Conservation (phyloP, 208 protist species). For the Balamuthia mandrillaris region DNA sequence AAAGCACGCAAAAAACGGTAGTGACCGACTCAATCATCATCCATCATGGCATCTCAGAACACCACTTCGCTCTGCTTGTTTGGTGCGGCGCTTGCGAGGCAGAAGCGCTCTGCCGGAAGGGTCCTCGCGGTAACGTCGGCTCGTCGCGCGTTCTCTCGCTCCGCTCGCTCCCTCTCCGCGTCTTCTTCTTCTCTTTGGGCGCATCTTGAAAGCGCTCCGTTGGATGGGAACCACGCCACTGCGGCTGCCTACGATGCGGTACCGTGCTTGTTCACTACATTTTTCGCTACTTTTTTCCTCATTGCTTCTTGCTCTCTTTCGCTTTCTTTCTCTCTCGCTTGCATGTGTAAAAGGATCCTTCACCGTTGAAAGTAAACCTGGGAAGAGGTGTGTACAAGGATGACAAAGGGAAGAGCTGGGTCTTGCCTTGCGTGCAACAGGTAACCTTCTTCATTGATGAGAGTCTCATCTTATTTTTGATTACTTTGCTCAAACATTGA, state of each 20-base stretch:
- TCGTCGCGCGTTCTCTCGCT: no score
- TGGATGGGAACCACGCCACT: slow-evolving; percentile 32
- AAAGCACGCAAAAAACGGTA: no score
- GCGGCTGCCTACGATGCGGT: slow-evolving; percentile 34
- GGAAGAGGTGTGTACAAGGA: slow-evolving; percentile 40
- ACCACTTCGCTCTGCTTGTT: no score
- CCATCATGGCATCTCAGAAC: no score
- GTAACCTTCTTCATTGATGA: neutral
- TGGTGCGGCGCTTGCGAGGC: no score
- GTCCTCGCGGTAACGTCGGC: no score
- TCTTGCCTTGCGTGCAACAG: slow-evolving; percentile 33
- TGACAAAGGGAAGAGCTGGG: slow-evolving; percentile 46
- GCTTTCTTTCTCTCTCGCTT: neutral
- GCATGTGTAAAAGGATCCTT: neutral
- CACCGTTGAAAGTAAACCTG: slow-evolving; percentile 43
- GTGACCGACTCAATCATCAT: no score
- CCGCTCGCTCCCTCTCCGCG: neutral
- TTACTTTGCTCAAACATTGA: neutral
- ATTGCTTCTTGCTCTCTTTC: neutral
- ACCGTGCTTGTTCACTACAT: neutral
- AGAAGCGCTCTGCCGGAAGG: no score
- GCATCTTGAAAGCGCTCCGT: slow-evolving; percentile 16
- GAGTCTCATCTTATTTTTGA: neutral
- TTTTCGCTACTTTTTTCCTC: neutral
- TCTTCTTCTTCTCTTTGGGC: slow-evolving; percentile 20